phyloP scores from a whole-genome alignment of 2,329 filamentous ascomycete species.

The Ophiostoma quercus region DNA sequence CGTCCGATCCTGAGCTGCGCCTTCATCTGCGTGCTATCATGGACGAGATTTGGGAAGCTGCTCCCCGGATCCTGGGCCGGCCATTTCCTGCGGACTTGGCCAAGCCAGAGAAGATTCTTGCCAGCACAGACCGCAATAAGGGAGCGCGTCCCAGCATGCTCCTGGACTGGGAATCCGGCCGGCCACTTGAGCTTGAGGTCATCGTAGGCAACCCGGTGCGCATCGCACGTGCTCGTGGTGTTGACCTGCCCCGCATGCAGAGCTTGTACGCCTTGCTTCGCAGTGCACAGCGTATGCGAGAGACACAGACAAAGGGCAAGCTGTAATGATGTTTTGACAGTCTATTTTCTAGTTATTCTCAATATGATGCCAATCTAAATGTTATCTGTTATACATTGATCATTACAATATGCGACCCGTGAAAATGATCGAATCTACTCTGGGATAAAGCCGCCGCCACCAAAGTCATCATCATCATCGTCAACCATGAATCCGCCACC shows the following conservation, averaged over 20 bases:
- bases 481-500: slow-evolving; percentile 32
- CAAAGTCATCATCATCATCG: slow-evolving; percentile 16
- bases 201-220: slow-evolving; percentile 66
- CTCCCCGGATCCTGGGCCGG: slow-evolving; percentile 57
- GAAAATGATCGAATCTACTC: background rate
- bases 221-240: slow-evolving; percentile 56
- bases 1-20: slow-evolving; percentile 55
- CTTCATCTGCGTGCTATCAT: slow-evolving; percentile 61
- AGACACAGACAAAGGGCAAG: slow-evolving; percentile 36
- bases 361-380: background rate
- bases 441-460: slow-evolving; percentile 19
- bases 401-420: background rate
- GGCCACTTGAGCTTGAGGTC: slow-evolving; percentile 65
- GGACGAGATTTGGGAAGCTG: slow-evolving; percentile 62
- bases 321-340: slow-evolving; percentile 30
- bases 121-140: slow-evolving; percentile 58
- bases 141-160: slow-evolving; percentile 64
- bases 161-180: slow-evolving; percentile 62
- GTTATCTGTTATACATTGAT: background rate
- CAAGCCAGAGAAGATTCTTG: slow-evolving; percentile 56
- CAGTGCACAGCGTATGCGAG: slow-evolving; percentile 54
- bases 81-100: slow-evolving; percentile 57
- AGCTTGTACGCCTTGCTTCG: slow-evolving; percentile 61
- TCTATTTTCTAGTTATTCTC: background rate
- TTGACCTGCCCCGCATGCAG: slow-evolving; percentile 62